Evolutionary conservation across 2,329 filamentous ascomycete genomes (phyloP), one percentile per base, ranked within the genome.

Genomic region (Sporothrix phasma): DNA sequence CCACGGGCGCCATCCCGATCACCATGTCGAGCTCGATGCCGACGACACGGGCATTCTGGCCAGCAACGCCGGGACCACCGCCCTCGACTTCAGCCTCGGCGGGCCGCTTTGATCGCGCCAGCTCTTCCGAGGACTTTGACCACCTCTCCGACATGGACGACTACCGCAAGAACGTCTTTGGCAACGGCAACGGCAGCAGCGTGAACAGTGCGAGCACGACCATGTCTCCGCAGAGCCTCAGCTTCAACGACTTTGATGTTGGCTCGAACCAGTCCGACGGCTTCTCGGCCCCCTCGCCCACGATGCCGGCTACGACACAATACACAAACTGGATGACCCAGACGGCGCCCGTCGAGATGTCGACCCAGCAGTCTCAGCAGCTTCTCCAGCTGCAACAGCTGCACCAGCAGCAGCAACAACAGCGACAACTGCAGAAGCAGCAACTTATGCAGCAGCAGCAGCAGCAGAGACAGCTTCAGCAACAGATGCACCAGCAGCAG

Each of bases 71-170:
- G 11, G 22, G 31, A 67, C 65, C 71, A 69, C 41, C 74, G 10
- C 71, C 68, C 51, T 74, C 65, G 60, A 69, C 47, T 67, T 66
- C n/a, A 49, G 43, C 59, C 29, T 39, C 1, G 70, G 19, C 24
- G 29, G n/a, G 60, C 61, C 73, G 70, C 17, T 74, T 77, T 49
- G 80, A 83, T 66, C 79, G 81, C 41, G 80, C 80, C 39, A 82
- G 81, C 66, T 81, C 81, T 2, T 81, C 81, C 4, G 82, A 84
- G 64, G 73, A 80, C 45, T 80, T 84, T 68, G 80, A 82, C 67
- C 82, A 80, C 51, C 80, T 84, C 61, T 76, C 81, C 61, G 82
- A 84, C 67, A 63, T 67, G 66, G 74, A 78, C 67, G 81, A 84
- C 71, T 84, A 84, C 72, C 75, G 81, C 65, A 78, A 76, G 63